phyloP scores from a whole-genome alignment of 352 stramenopile genomes.

The Thraustotheca clavata region DNA sequence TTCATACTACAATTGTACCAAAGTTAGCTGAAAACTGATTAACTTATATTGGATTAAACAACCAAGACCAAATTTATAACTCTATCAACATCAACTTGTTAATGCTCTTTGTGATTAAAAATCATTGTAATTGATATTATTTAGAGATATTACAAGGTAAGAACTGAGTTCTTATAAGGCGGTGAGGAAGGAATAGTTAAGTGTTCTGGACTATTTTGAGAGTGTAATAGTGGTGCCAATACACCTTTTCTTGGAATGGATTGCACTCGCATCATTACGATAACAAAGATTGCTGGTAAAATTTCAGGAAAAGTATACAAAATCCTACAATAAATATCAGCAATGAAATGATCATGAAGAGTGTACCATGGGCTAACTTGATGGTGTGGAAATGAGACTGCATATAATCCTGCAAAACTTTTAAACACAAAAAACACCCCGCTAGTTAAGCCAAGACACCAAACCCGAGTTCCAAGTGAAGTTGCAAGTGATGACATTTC shows the following conservation, averaged over 20 bases:
- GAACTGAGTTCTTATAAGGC: neutral
- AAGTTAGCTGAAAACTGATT: neutral
- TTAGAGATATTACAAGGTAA: neutral
- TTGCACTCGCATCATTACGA: slow-evolving; percentile 79
- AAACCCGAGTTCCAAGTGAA: slow-evolving; percentile 42
- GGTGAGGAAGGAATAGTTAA: neutral
- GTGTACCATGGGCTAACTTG: slow-evolving; percentile 22
- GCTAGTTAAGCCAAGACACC: slow-evolving; percentile 41
- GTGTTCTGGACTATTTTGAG: neutral
- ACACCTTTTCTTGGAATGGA: neutral
- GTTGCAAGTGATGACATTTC: slow-evolving; percentile 59
- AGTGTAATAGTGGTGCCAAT: neutral
- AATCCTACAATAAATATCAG: slow-evolving; percentile 57
- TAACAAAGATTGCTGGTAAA: slow-evolving; percentile 54
- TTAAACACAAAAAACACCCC: slow-evolving; percentile 12
- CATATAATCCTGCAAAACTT: slow-evolving; percentile 27
- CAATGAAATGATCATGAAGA: slow-evolving; percentile 34
- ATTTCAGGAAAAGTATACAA: slow-evolving; percentile 72
- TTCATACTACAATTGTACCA: neutral
- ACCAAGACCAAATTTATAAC: neutral
- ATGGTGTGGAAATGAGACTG: slow-evolving; percentile 57
- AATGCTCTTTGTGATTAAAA: too few species aligned
- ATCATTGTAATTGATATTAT: neutral
- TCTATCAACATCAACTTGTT: too few species aligned
- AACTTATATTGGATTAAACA: neutral